These are phyloP conservation scores for Sextonia rubra DNA, from an alignment of 164 flowering plant genomes.

Conservation along the genomic window DNA sequence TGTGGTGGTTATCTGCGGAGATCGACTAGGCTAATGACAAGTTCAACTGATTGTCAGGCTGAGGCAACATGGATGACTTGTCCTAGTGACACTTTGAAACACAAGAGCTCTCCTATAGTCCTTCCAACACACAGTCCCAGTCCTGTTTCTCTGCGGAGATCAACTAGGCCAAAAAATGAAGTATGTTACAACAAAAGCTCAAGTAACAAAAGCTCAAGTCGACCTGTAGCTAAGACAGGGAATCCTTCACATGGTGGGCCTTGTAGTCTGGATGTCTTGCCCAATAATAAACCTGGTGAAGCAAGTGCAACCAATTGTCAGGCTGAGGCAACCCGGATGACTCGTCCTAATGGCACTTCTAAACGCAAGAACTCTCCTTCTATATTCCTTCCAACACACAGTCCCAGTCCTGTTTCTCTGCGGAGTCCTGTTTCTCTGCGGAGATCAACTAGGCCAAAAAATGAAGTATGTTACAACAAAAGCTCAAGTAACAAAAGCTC, in stretches of 20 bases:
- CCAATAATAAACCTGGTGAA: neutral
- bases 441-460: constrained; percentile 23
- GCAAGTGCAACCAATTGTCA: neutral
- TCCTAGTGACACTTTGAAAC: too few species aligned
- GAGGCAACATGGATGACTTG: too few species aligned
- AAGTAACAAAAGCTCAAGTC: too few species aligned
- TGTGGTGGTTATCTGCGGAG: constrained; percentile 25
- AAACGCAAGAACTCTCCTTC: neutral
- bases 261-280: neutral
- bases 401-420: neutral
- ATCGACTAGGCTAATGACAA: constrained; percentile 2
- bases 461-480: constrained; percentile 23
- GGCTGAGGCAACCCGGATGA: neutral
- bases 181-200: too few species aligned
- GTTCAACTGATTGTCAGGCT: neutral
- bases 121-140: neutral
- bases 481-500: constrained; percentile 30
- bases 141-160: too few species aligned
- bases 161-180: too few species aligned
- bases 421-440: too few species aligned
- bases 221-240: neutral
- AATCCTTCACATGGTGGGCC: neutral
- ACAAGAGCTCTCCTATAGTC: too few species aligned
- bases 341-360: neutral
- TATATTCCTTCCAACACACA: neutral